A percentile compares a stretch with the other conserved stretches of the same genome.
phyloP scores from a whole-genome alignment of 169 alveolate species.

The Babesia bigemina region DNA sequence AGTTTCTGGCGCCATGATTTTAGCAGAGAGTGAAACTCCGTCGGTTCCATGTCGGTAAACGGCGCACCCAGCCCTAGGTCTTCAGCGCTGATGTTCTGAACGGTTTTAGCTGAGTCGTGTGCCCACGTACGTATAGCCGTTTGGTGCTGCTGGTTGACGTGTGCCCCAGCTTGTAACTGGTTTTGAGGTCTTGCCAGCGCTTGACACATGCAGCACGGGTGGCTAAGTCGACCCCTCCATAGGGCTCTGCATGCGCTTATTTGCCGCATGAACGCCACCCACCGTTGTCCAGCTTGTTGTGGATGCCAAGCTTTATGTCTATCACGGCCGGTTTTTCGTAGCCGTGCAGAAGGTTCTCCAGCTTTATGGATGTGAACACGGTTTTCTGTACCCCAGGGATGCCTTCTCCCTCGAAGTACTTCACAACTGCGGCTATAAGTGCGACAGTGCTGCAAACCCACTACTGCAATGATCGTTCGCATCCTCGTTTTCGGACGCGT shows the following conservation, averaged over 20 bases:
- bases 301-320: slow-evolving; percentile 65
- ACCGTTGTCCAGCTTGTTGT: slow-evolving; percentile 45
- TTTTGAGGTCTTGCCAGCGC: slow-evolving; percentile 33
- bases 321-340: slow-evolving; percentile 57
- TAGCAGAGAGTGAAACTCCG: slow-evolving; percentile 32
- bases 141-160: slow-evolving; percentile 9
- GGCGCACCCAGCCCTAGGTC: slow-evolving; percentile 61
- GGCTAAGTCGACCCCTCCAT: not conserved
- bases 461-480: not conserved
- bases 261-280: not conserved
- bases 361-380: slow-evolving; percentile 27
- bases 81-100: slow-evolving; percentile 48
- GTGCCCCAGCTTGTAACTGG: not conserved
- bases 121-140: slow-evolving; percentile 21
- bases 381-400: not conserved
- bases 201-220: slow-evolving; percentile 26
- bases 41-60: slow-evolving; percentile 31
- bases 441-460: not conserved
- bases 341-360: slow-evolving; percentile 50
- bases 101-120: not conserved
- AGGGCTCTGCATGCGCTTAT: not conserved
- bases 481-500: not conserved
- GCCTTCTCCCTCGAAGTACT: slow-evolving; percentile 3
- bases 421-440: not conserved
- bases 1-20: slow-evolving; percentile 66